phyloP scores from a whole-genome alignment of 768 basidiomycete species.

The Rhodotorula toruloides region DNA sequence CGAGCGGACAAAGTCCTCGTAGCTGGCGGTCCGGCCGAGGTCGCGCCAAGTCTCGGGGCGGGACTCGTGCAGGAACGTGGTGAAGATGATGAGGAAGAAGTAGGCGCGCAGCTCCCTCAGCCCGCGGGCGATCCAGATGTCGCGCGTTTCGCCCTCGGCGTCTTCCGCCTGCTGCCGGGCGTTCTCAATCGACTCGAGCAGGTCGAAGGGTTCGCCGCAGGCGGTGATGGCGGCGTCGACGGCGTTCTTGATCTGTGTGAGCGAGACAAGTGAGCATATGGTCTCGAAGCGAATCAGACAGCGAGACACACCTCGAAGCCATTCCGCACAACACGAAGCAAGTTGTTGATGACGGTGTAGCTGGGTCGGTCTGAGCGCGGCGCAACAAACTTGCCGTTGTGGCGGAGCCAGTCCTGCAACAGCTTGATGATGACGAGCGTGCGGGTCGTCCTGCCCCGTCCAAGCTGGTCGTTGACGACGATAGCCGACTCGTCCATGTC shows the following conservation, averaged over 20 bases:
- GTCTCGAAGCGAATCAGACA: not conserved
- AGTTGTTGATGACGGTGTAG: slow-evolving; percentile 81
- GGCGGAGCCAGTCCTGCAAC: slow-evolving; percentile 70
- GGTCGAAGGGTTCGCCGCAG: slow-evolving; percentile 73
- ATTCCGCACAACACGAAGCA: slow-evolving; percentile 63
- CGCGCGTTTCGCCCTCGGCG: slow-evolving; percentile 64
- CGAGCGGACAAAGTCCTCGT: slow-evolving; percentile 75
- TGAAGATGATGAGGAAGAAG: slow-evolving; percentile 30
- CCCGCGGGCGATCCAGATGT: slow-evolving; percentile 63
- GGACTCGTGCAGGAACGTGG: slow-evolving; percentile 37
- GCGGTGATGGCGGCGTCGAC: slow-evolving; percentile 81
- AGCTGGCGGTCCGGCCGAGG: slow-evolving; percentile 47
- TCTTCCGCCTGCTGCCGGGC: slow-evolving; percentile 71
- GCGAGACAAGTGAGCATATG: not conserved
- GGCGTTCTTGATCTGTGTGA: slow-evolving; percentile 62
- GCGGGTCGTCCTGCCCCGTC: slow-evolving; percentile 77
- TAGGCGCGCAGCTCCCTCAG: slow-evolving; percentile 63
- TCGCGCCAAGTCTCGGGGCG: slow-evolving; percentile 32
- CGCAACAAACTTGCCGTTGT: slow-evolving; percentile 11
- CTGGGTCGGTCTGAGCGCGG: slow-evolving; percentile 43
- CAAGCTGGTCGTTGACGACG: slow-evolving; percentile 88
- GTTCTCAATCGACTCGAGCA: slow-evolving; percentile 83
- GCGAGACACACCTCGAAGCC: slow-evolving; percentile 49
- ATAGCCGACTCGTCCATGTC: slow-evolving; percentile 51
- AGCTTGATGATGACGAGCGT: slow-evolving; percentile 82